Conservation (phyloP, 345 rosid genomes). For the Mallotus nudiflorus region DNA sequence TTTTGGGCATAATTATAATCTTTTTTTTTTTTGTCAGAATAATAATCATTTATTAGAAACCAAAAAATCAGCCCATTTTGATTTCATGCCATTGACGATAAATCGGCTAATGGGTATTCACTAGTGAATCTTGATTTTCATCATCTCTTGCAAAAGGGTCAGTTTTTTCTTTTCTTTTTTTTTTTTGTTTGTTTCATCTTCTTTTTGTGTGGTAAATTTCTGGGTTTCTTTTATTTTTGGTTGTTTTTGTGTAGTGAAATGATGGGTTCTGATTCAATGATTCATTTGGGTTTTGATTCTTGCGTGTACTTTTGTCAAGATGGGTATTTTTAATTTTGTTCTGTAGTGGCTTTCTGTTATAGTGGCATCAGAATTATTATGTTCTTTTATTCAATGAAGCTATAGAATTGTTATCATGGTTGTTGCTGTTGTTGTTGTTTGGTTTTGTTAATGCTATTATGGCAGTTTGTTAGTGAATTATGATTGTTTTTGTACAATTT, state of each 20-base stretch:
- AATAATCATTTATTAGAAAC: background rate
- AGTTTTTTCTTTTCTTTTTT: background rate
- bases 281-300: constrained; percentile 14
- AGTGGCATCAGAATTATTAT: constrained; percentile 14
- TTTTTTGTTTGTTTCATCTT: background rate
- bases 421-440: background rate
- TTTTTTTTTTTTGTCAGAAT: constrained; percentile 3
- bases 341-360: constrained; percentile 9
- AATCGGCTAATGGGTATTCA: constrained; percentile 8
- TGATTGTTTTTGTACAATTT: background rate
- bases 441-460: background rate
- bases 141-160: constrained; percentile 9
- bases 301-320: constrained; percentile 18
- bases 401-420: background rate
- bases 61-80: background rate
- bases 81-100: background rate
- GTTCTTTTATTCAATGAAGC: constrained; percentile 1
- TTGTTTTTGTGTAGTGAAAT: background rate
- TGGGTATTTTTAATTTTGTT: constrained; percentile 9
- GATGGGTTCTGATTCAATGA: constrained; percentile 4
- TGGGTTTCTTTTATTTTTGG: constrained; percentile 1
- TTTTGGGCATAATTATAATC: no score
- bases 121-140: background rate
- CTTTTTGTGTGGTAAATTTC: background rate
- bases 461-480: background rate